These are phyloP conservation scores for Coniochaeta hoffmannii DNA, from an alignment of 2,329 filamentous ascomycete genomes.

Conservation along the genomic window DNA sequence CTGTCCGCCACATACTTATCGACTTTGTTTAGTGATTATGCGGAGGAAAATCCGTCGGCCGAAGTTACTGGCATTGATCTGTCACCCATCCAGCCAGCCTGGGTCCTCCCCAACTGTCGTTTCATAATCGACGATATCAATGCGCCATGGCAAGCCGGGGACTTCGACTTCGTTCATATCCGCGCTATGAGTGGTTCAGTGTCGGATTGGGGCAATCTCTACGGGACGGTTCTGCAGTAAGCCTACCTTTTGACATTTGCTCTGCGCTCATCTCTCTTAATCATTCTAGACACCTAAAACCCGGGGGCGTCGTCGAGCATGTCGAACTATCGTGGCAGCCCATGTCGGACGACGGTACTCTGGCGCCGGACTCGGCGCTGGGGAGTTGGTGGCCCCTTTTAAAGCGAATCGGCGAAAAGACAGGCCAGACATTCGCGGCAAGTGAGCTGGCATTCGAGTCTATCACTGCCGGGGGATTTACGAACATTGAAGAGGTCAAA, in stretches of 20 bases:
- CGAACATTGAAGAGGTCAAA: conserved; percentile 40
- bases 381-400: conserved; percentile 10
- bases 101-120: no score
- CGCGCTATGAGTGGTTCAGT: conserved; percentile 46
- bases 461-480: conserved; percentile 6
- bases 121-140: conserved; percentile 21
- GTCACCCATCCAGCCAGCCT: no score
- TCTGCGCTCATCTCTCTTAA: neutral
- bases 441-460: conserved; percentile 2
- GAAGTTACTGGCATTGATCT: no score
- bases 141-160: conserved; percentile 37
- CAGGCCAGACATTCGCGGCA: conserved; percentile 2
- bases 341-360: conserved; percentile 17
- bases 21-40: no score
- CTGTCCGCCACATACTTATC: no score
- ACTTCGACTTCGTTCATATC: conserved; percentile 54
- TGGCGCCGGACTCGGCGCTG: conserved; percentile 11
- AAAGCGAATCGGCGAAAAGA: conserved; percentile 2
- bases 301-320: conserved; percentile 30
- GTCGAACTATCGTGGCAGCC: conserved; percentile 8
- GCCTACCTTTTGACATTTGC: neutral
- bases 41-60: no score
- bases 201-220: conserved; percentile 43
- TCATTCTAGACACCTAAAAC: conserved; percentile 35
- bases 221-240: conserved; percentile 26